Conservation (phyloP, 805 yeast genomes). For the Metschnikowia drakensbergensis region DNA sequence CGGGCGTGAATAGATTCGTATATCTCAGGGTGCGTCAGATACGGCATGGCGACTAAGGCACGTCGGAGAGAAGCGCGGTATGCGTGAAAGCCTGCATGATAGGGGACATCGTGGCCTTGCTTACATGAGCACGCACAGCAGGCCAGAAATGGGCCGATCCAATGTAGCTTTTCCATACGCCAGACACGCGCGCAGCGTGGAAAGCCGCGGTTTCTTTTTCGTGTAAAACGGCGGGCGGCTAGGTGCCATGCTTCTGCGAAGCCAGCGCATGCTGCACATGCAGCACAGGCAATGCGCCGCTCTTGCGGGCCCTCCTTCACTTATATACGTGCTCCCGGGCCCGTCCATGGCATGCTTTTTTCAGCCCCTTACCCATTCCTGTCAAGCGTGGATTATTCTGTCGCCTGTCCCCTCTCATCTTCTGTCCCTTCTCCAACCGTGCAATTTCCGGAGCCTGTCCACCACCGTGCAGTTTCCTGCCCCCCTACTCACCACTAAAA, state of each 20-base stretch:
- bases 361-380: neutral
- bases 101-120: neutral
- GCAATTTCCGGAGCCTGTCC: too few relatives aligned
- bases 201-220: neutral
- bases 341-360: neutral
- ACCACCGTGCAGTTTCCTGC: too few relatives aligned
- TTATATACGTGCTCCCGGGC: neutral
- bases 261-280: conserved; percentile 2
- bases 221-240: neutral
- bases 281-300: neutral
- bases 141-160: neutral
- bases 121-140: neutral
- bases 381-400: too few relatives aligned
- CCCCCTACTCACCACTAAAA: too few relatives aligned
- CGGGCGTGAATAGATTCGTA: neutral
- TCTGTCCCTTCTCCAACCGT: too few relatives aligned
- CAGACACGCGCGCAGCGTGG: neutral
- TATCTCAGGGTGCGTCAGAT: neutral
- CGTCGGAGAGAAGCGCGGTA: neutral
- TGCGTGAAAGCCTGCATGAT: neutral
- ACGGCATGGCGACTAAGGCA: conserved; percentile 2
- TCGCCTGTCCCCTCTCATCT: too few relatives aligned
- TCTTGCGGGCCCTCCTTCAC: neutral
- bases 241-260: conserved; percentile 3
- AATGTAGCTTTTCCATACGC: neutral